Evolutionary conservation across 306 rosid genomes (phyloP).

Genomic region (Carpinus fangiana): DNA sequence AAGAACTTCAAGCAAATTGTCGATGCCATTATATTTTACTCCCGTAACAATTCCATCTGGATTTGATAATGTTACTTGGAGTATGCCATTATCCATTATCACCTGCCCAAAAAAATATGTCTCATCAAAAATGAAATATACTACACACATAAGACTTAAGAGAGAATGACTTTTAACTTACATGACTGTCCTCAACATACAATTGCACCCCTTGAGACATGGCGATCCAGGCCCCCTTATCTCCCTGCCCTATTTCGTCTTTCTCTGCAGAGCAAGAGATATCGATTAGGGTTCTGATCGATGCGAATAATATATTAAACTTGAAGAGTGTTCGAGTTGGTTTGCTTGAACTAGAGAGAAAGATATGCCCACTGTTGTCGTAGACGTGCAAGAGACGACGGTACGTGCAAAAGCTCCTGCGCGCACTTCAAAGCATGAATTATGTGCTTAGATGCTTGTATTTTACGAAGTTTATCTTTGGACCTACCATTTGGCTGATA

Average conservation of each 20-base stretch:
- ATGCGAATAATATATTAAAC: too few relatives aligned
- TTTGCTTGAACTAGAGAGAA: not conserved
- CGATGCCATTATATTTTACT: constrained; percentile 68
- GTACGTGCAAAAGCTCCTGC: not conserved
- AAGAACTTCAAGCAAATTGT: constrained; percentile 87
- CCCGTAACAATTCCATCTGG: constrained; percentile 89
- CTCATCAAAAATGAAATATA: not conserved
- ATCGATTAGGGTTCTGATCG: constrained; percentile 3
- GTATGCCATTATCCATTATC: constrained; percentile 89
- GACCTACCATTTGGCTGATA: not conserved
- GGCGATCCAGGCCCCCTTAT: not conserved
- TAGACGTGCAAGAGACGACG: not conserved
- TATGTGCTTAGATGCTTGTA: not conserved
- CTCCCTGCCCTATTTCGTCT: constrained; percentile 15
- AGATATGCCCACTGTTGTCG: not conserved
- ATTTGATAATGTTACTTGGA: constrained; percentile 79
- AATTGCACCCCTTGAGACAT: constrained; percentile 67
- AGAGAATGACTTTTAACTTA: constrained; percentile 33
- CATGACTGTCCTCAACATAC: constrained; percentile 55
- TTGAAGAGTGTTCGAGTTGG: not conserved
- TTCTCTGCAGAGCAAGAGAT: not conserved
- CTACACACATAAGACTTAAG: not conserved
- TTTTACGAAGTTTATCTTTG: too few relatives aligned
- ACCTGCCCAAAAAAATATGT: constrained; percentile 46
- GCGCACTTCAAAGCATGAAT: not conserved